Conservation (phyloP, 305 asterid species). For the Petunia hybrid region DNA sequence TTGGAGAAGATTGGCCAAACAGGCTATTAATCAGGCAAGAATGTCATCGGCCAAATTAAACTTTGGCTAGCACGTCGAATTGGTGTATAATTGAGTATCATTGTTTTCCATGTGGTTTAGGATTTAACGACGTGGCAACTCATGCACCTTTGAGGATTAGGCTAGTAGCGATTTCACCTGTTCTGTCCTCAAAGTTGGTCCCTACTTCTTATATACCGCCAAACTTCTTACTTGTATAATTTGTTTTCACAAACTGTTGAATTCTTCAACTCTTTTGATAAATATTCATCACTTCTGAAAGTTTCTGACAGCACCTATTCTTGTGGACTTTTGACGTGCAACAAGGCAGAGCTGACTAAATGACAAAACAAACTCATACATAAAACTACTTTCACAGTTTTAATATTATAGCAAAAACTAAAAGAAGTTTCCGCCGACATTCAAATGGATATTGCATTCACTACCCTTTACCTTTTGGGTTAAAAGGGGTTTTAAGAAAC, state of each 20-base stretch:
- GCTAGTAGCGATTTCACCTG: neutral
- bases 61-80: too few species aligned
- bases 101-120: constrained; percentile 7
- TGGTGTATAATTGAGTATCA: neutral
- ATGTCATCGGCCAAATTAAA: too few species aligned
- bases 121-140: constrained; percentile 44
- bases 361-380: neutral
- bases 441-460: neutral
- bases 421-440: neutral
- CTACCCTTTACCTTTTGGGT: neutral
- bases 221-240: neutral
- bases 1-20: too few species aligned
- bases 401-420: neutral
- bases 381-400: neutral
- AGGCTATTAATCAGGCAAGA: too few species aligned
- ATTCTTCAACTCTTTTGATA: neutral
- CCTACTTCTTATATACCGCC: neutral
- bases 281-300: neutral
- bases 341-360: neutral
- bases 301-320: neutral
- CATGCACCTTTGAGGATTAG: constrained; percentile 25
- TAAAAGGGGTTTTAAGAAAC: too few species aligned
- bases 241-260: neutral
- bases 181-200: constrained; percentile 2
- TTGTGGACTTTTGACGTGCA: neutral